Evolutionary conservation across 768 basidiomycete genomes (phyloP), one percentile per base, ranked within the genome.

Genomic region (Coprinopsis cinerea): DNA sequence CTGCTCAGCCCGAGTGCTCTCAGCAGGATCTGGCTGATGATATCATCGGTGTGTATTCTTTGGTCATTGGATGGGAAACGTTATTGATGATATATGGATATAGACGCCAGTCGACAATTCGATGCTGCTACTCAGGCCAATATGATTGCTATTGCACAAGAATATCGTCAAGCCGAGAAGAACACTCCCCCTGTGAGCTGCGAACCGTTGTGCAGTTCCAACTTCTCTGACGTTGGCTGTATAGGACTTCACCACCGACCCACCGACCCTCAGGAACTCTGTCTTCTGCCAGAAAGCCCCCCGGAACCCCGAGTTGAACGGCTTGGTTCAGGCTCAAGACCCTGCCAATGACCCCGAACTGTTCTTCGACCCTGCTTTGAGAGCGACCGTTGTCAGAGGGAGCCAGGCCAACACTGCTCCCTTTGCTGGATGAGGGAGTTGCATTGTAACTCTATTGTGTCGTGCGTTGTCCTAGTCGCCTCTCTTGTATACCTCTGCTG

Each of bases 201-300:
- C 42, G 5, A 11, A 20, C 18, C 24, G 17, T 4, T 4, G 5
- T 13, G 24, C 11, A 23, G 7, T 22, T 6, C 24, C 11, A 13
- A 4, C 24, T 43, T 22, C 6, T 17, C 42, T 43, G 17, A 43
- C 11, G 42, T 6, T 11, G 11, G 5, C 37, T 39, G 9, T 43
- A 13, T 17, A 45, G 76, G 78, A 80, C 57, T 79, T 79, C 60
- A 69, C 69, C 5, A 72, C 67, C 1, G 76, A 79, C 55, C 77
- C 81, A 2, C 73, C 75, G 10, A 65, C 68, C 17, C 55, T 64
- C 42, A 68, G 77, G 37, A 79, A 78, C 65, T 79, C 78, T 1
- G 77, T 81, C 45, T 81, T 77, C 64, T 82, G 79, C 63, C 74
- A 74, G 61, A 74, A 67, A 51, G 69, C 74, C 1, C 78, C 78